Conservation (phyloP, 345 rosid species). For the rapeseed (Brassica napus) region Da-Ae NC_063442.1:37114001-37114500, state of each 20-base stretch:
- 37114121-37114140: too few relatives aligned
- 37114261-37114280: not conserved
- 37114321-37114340: not conserved
- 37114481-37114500: not conserved
- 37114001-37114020: too few relatives aligned
- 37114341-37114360: not conserved
- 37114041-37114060: too few relatives aligned
- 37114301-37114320: not conserved
- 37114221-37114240: constrained; percentile 23
- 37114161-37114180: too few relatives aligned
- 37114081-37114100: too few relatives aligned
- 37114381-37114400: not conserved
- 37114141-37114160: too few relatives aligned
- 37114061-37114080: too few relatives aligned
- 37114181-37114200: too few relatives aligned
- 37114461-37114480: not conserved
- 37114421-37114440: not conserved
- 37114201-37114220: not conserved
- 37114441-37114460: not conserved
- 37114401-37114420: not conserved
- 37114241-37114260: not conserved
- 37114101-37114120: too few relatives aligned
- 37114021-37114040: too few relatives aligned
- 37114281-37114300: not conserved
- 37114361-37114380: not conserved